Conservation (phyloP, 495 filamentous ascomycete species). For the Aspergillus haitiensis region DNA sequence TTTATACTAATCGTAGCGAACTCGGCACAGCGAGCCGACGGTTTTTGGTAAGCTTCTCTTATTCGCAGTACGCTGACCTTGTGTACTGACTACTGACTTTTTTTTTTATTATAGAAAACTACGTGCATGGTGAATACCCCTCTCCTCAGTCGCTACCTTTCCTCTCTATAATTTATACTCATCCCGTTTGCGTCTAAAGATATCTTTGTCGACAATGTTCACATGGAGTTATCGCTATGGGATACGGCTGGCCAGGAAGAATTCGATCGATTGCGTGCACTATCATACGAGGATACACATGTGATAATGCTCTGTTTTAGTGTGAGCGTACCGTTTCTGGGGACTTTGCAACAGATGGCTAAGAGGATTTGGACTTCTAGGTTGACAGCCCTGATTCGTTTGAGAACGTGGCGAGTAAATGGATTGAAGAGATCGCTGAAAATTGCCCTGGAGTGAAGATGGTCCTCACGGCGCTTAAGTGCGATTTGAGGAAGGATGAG, state of each 20-base stretch:
- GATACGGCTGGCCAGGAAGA: constrained; percentile 99
- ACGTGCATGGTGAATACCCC: constrained; percentile 80
- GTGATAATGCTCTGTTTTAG: constrained; percentile 98
- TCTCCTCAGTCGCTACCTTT: not conserved
- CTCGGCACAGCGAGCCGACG: constrained; percentile 71
- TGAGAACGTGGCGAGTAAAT: constrained; percentile 97
- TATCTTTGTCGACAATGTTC: constrained; percentile 94
- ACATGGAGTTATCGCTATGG: constrained; percentile 97
- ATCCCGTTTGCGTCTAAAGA: constrained; percentile 51
- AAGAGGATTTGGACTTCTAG: constrained; percentile 34
- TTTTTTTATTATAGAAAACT: constrained; percentile 67
- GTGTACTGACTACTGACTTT: constrained; percentile 37
- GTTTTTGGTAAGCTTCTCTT: constrained; percentile 69
- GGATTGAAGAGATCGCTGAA: constrained; percentile 96
- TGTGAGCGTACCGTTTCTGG: constrained; percentile 40
- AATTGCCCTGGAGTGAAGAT: constrained; percentile 94
- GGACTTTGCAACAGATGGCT: constrained; percentile 8
- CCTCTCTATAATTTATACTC: constrained; percentile 5
- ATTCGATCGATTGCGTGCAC: constrained; percentile 92
- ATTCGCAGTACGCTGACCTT: constrained; percentile 13
- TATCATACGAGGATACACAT: constrained; percentile 97
- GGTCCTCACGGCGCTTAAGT: constrained; percentile 95
- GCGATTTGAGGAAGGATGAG: constrained; percentile 79
- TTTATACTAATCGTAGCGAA: constrained; percentile 31
- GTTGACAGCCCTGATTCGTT: constrained; percentile 93